Base-by-base conservation (phyloP, 345 rosid species). In the Anastatica hierochuntica region DNA sequence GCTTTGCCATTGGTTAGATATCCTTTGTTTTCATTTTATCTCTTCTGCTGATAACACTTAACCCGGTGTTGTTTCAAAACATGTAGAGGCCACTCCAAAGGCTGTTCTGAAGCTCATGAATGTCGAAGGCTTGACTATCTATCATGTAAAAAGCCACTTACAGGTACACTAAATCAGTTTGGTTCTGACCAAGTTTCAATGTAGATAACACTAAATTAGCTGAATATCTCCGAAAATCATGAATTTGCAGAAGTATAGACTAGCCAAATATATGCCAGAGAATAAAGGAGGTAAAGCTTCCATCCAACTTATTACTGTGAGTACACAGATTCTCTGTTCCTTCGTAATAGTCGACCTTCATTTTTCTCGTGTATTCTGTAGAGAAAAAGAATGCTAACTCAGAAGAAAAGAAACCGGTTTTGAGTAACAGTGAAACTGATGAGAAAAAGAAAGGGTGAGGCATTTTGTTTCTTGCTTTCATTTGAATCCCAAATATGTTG, bases 71-170 rank as follows among this genome's bases (percentile, higher is more conserved):
- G 37, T 38, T 47, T 31, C 5, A 47, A 53, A 42, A 62, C 49
- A 60, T 81, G 77, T 55, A 89, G 97, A 79, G 76, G 95, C 97
- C 58, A 89, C 97, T 46, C 97, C 95, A 26, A 89, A 85, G 68
- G 95, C 79, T 16, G 95, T 89, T 24, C 45, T 85, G 59, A 85
- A 89, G 82, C 82, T 89, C 35, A 85, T 89, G 97, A 83, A 85
- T 62, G 84, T 74, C 41, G 82, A 83, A 68, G 85, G 94, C 58
- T 74, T 89, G 81, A 89, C 97, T 15, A 89, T 85, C 45, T 85
- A 89, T 71, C 94, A 89, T 62, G 95, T 89, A 14, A 89, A 89
- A 68, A 89, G 97, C 82, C 97, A 89, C 73, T 72, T 89, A 43
- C 97, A 85, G 97, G 97, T 85, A 70, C n/a, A n/a, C 47, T 19